phyloP scores from a whole-genome alignment of 164 flowering plant genomes.

The Magnolia sinica region DNA sequence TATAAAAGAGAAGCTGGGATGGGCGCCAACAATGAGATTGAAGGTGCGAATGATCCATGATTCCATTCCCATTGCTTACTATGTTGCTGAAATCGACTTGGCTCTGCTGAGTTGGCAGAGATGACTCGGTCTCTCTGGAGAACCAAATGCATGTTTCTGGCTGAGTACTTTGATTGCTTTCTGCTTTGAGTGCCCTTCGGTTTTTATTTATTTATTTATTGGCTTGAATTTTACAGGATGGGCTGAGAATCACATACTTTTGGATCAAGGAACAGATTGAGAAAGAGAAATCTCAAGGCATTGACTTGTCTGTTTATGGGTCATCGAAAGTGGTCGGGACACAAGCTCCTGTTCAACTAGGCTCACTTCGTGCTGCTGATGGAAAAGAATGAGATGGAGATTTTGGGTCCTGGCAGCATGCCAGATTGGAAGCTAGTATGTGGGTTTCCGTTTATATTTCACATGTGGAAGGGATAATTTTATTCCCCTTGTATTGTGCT shows the following conservation, averaged over 20 bases:
- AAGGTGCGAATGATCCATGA: conserved; percentile 45
- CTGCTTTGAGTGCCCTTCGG: neutral
- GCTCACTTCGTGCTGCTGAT: conserved; percentile 96
- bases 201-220: neutral
- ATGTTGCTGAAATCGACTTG: too few species aligned
- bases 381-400: conserved; percentile 74
- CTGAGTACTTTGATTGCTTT: neutral
- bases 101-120: too few species aligned
- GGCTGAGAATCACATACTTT: conserved; percentile 84
- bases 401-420: neutral
- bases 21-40: conserved; percentile 94
- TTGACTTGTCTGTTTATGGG: conserved; percentile 67
- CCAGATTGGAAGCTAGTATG: neutral
- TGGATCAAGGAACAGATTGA: conserved; percentile 96
- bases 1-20: conserved; percentile 93
- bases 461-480: neutral
- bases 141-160: too few species aligned
- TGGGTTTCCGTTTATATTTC: neutral
- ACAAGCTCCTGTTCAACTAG: conserved; percentile 94
- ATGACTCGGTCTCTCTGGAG: too few species aligned
- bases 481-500: neutral
- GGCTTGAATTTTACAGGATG: conserved; percentile 54
- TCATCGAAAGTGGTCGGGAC: conserved; percentile 96
- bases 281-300: conserved; percentile 75
- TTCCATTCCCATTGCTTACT: too few species aligned